These are phyloP conservation scores for Diplodia intermedia DNA, from an alignment of 2,329 filamentous ascomycete genomes.

Conservation along the genomic window DNA sequence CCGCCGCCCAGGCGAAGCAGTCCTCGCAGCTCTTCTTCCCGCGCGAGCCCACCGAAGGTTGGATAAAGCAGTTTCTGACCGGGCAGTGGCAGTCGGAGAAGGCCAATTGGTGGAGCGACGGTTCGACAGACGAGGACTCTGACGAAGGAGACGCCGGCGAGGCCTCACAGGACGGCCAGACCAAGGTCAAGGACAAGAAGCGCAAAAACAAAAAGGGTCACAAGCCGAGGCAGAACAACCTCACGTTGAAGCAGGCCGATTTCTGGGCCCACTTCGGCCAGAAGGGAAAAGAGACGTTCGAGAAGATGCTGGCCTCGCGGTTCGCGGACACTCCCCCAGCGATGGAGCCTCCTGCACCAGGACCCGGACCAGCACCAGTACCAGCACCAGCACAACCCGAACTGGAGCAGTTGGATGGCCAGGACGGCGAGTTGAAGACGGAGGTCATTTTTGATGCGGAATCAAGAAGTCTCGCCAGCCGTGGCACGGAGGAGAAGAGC, in stretches of 20 bases:
- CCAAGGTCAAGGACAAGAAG: conserved; percentile 34
- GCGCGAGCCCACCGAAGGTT: conserved; percentile 74
- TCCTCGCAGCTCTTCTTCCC: conserved; percentile 38
- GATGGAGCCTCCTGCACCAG: conserved; percentile 13
- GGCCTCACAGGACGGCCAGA: conserved; percentile 11
- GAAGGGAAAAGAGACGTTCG: conserved; percentile 47
- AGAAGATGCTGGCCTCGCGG: conserved; percentile 51
- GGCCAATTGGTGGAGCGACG: conserved; percentile 84
- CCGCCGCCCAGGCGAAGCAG: neutral
- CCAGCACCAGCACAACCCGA: neutral
- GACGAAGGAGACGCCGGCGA: conserved; percentile 37
- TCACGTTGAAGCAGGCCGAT: conserved; percentile 58
- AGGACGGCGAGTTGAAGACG: conserved; percentile 16
- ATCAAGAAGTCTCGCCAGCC: conserved; percentile 26
- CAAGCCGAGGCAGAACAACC: conserved; percentile 52
- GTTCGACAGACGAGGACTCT: conserved; percentile 70
- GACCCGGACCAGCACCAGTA: conserved; percentile 1
- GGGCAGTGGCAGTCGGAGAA: conserved; percentile 72
- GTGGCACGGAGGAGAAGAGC: conserved; percentile 12
- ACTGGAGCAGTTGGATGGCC: neutral
- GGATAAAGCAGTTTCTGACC: conserved; percentile 86
- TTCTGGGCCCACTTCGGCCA: conserved; percentile 55
- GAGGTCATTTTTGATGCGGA: conserved; percentile 29
- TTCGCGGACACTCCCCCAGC: conserved; percentile 43
- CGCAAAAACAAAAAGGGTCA: conserved; percentile 44